These are phyloP conservation scores for Thalassia testudinum DNA, from an alignment of 116 monocot species.

Conservation along the genomic window DNA sequence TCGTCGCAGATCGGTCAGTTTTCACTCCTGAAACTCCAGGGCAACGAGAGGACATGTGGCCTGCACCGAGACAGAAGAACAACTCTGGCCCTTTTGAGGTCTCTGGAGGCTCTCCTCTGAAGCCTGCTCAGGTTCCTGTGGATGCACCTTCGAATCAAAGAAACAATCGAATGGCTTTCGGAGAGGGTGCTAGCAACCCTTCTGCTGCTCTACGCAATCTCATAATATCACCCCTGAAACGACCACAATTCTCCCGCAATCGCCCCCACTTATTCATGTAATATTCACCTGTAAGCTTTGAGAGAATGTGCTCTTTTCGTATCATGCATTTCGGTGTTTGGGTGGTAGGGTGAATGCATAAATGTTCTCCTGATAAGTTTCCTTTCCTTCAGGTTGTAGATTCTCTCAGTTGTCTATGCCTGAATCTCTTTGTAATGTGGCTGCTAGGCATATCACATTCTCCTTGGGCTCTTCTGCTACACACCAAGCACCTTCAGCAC, in stretches of 20 bases:
- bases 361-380: no score
- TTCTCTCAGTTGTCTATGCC: no score
- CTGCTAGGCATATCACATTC: no score
- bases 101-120: conserved; percentile 63
- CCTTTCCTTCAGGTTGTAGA: no score
- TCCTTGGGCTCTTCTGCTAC: no score
- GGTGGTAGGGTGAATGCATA: no score
- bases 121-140: conserved; percentile 10
- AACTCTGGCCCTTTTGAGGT: conserved; percentile 49
- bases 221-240: conserved; percentile 82
- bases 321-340: no score
- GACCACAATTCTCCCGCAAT: conserved; percentile 69
- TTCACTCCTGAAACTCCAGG: conserved; percentile 98
- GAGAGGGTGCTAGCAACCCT: conserved; percentile 51
- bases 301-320: no score
- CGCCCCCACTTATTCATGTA: conserved; percentile 83
- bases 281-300: background rate
- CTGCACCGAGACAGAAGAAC: conserved; percentile 34
- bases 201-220: conserved; percentile 76
- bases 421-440: no score
- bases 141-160: conserved; percentile 32
- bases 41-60: conserved; percentile 74
- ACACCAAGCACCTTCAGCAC: no score
- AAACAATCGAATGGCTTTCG: conserved; percentile 29
- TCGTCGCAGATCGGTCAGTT: conserved; percentile 73